Base-by-base conservation (phyloP, 2,329 filamentous ascomycete species). In the Didymella sp. region DNA sequence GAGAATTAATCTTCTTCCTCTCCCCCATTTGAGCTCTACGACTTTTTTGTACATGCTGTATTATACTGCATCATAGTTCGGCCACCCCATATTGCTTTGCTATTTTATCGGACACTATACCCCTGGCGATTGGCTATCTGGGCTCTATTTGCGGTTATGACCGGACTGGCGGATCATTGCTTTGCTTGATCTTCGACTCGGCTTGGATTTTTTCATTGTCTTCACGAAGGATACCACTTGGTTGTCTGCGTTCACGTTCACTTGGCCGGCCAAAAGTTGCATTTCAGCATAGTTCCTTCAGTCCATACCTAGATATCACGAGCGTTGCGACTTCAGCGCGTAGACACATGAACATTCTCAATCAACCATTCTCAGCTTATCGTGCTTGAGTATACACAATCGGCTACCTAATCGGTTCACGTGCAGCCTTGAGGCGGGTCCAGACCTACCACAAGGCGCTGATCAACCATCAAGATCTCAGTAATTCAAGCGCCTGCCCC, bases 1-100 rank as follows among this genome's bases (percentile, higher is more conserved):
- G 83, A 85, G 61, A 73, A 71, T 42, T 76, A 67, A 68, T 63
- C 27, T 40, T 33, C 31, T 52, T 37, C 45, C 44, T 51, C 42
- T 51, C 43, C 51, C 22, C 24, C 43, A 33, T 48, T 38, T 17
- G 42, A 56, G 58, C 51, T 53, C 50, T 55, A 58, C 52, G 46
- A 57, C 38, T 60, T 59, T 61, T 52, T 49, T 59, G 59, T 60
- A 63, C 57, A 67, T 62, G 51, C 57, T 66, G 38, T 51, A 52
- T 24, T 30, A 42, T 52, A 63, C 31, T 28, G 47, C 62, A 57
- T 60, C 50, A 58, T 63, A 58, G 37, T 57, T 58, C 45, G 55
- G 49, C 24, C 27, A 43, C 44, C 25, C 25, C 53, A 56, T 47
- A n/a, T 58, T 60, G 48, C 42, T 50, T 56, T 46, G 25, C 48